Percentiles rank a stretch among this genome's conserved stretches.
phyloP scores from a whole-genome alignment of 2,329 filamentous ascomycete genomes.

The Epichloe typhina region DNA sequence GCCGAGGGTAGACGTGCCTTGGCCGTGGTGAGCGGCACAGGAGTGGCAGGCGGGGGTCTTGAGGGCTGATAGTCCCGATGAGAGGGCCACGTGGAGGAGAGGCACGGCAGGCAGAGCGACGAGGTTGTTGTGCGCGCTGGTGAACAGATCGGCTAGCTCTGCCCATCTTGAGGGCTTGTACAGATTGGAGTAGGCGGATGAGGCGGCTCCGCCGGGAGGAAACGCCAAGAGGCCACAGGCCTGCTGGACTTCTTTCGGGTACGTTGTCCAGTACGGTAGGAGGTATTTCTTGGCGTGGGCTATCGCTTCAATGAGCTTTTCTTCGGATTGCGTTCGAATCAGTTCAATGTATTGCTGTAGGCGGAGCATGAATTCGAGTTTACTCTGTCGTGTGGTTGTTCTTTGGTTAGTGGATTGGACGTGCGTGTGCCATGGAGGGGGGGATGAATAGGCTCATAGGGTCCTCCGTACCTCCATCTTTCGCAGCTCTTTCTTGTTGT shows the following conservation, averaged over 20 bases:
- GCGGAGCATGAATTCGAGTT: slow-evolving; percentile 84
- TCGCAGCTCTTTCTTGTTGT: slow-evolving; percentile 85
- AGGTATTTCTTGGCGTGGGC: slow-evolving; percentile 74
- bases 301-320: slow-evolving; percentile 63
- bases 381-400: slow-evolving; percentile 39
- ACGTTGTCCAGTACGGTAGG: slow-evolving; percentile 52
- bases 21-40: slow-evolving; percentile 30
- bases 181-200: slow-evolving; percentile 37
- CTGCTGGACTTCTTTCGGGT: slow-evolving; percentile 53
- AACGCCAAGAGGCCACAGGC: slow-evolving; percentile 75
- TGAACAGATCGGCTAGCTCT: slow-evolving; percentile 66
- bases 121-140: slow-evolving; percentile 73
- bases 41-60: slow-evolving; percentile 93
- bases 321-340: slow-evolving; percentile 50
- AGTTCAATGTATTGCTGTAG: slow-evolving; percentile 94
- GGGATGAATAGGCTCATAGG: background rate
- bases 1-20: slow-evolving; percentile 33
- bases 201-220: slow-evolving; percentile 34
- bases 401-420: slow-evolving; percentile 1
- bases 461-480: slow-evolving; percentile 68
- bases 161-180: slow-evolving; percentile 65
- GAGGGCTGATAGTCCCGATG: slow-evolving; percentile 80
- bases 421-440: background rate
- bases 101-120: slow-evolving; percentile 72
- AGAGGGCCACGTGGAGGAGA: slow-evolving; percentile 79